phyloP scores from a whole-genome alignment of 2,329 filamentous ascomycete species.

The Dactylellina sp. region DNA sequence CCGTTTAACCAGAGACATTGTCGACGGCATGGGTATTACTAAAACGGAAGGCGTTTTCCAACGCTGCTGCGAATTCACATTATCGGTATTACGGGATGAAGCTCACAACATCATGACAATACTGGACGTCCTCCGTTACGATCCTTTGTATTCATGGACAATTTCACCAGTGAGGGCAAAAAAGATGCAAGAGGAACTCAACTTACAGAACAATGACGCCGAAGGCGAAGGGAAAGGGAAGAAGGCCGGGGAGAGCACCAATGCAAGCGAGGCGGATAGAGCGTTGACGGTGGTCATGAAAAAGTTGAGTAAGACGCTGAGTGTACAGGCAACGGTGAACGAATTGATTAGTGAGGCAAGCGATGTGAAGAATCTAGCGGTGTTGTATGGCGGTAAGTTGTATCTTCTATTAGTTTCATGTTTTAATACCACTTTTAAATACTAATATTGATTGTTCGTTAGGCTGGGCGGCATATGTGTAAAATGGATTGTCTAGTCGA shows the following conservation, averaged over 20 bases:
- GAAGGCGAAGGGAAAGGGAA: slow-evolving; percentile 63
- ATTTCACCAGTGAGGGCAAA: slow-evolving; percentile 71
- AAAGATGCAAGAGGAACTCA: slow-evolving; percentile 71
- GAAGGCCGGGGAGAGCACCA: slow-evolving; percentile 63
- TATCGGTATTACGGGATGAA: slow-evolving; percentile 94
- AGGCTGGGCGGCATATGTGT: slow-evolving; percentile 67
- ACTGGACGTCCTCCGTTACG: slow-evolving; percentile 95
- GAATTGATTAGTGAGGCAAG: slow-evolving; percentile 96
- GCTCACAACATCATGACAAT: slow-evolving; percentile 98
- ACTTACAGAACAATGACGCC: slow-evolving; percentile 58
- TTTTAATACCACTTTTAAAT: slow-evolving; percentile 1
- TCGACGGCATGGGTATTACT: slow-evolving; percentile 96
- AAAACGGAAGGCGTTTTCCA: slow-evolving; percentile 96
- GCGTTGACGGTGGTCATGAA: slow-evolving; percentile 93
- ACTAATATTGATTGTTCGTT: slow-evolving; percentile 55
- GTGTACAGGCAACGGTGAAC: slow-evolving; percentile 93
- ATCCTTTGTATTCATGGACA: slow-evolving; percentile 91
- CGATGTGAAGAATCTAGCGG: slow-evolving; percentile 89
- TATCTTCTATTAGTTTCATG: neutral
- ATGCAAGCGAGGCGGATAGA: slow-evolving; percentile 80
- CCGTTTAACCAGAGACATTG: slow-evolving; percentile 89
- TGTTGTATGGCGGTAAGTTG: slow-evolving; percentile 81
- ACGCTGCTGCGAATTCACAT: slow-evolving; percentile 96
- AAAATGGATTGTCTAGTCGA: slow-evolving; percentile 26
- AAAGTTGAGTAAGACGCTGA: slow-evolving; percentile 93